A percentile compares a stretch with the other conserved stretches of the same genome.
phyloP scores from a whole-genome alignment of 2,329 filamentous ascomycete genomes.

The Talaromyces sp. region DNA sequence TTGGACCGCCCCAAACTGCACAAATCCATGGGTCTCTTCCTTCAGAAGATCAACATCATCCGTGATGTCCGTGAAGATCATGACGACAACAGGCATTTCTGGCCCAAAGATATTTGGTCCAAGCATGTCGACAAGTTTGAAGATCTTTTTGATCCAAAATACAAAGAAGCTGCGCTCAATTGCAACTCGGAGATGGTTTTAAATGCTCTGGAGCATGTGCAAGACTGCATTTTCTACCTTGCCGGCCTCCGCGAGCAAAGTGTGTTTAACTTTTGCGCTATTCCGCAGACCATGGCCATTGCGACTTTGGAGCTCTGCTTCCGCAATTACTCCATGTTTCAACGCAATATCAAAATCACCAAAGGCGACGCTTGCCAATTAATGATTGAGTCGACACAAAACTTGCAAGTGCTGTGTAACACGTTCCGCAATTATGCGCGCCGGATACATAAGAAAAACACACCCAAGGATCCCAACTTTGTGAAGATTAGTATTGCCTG shows the following conservation, averaged over 20 bases:
- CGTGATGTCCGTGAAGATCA: conserved; percentile 89
- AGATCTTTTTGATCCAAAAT: conserved; percentile 78
- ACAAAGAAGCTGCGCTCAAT: conserved; percentile 71
- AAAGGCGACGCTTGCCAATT: conserved; percentile 88
- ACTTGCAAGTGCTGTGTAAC: conserved; percentile 72
- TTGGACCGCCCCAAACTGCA: conserved; percentile 73
- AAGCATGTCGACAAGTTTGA: conserved; percentile 88
- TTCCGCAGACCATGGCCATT: conserved; percentile 96
- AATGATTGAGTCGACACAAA: conserved; percentile 91
- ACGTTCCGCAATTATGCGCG: conserved; percentile 74
- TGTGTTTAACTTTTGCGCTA: conserved; percentile 98
- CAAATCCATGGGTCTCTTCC: conserved; percentile 94
- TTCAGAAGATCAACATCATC: conserved; percentile 99
- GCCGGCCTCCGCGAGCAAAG: conserved; percentile 91
- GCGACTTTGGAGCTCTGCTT: conserved; percentile 89
- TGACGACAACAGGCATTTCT: conserved; percentile 83
- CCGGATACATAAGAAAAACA: conserved; percentile 88
- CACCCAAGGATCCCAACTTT: conserved; percentile 86
- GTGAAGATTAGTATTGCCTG: conserved; percentile 86
- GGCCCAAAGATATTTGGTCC: conserved; percentile 94
- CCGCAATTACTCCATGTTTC: conserved; percentile 80
- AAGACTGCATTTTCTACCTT: conserved; percentile 97
- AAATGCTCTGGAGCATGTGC: conserved; percentile 76
- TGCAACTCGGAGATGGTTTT: conserved; percentile 93
- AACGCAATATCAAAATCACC: conserved; percentile 90